Evolutionary conservation across 805 yeast species (phyloP), one percentile per base, ranked within the genome.

Genomic region (Candida caryicola): DNA sequence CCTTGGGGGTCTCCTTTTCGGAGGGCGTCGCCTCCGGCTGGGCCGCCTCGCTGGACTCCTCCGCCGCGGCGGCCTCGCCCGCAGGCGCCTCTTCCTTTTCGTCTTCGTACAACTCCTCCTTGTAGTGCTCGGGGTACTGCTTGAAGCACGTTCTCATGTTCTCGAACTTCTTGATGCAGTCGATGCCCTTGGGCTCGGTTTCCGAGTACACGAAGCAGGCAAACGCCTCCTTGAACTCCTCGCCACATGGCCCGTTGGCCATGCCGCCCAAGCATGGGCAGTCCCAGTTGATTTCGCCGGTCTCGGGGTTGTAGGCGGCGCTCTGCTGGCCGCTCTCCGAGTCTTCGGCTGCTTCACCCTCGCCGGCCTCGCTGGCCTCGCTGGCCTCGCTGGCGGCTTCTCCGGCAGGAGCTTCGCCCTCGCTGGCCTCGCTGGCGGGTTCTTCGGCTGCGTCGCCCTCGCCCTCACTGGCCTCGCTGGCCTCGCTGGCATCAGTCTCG

Each of bases 211-310:
- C 91, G 57, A 93, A 93, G 62, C 99, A 93, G 7, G 95, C 75
- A 62, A 93, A 93, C 0, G 99, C 98, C 37, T 78, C 88, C 67
- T 86, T 88, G 73, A 88, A 88, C 66, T 89, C 95, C 53, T 82
- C 90, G 41, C 99, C 99, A 69, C 99, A 93, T 39, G 99, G 98
- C 0, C 99, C 99, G 49, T 90, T 75, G 23, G 99, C 98, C 97
- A 93, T 88, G 29, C 99, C 99, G 23, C 98, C 99, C 34, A 93
- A 72, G 64, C 98, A 91, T n/a, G 99, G 98, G 64, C 99, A 93
- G 59, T 93, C 98, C 99, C 99, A 93, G 77, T 93, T 91, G 66
- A 93, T 93, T 61, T 91, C 98, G 21, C 99, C 99, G 2, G 99
- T 93, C 55, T 86, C 95, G 21, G 97, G 97, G 68, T 91, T 79